Base-by-base conservation (phyloP, 352 stramenopile species). In the Globisporangium recalcitrans region DNA sequence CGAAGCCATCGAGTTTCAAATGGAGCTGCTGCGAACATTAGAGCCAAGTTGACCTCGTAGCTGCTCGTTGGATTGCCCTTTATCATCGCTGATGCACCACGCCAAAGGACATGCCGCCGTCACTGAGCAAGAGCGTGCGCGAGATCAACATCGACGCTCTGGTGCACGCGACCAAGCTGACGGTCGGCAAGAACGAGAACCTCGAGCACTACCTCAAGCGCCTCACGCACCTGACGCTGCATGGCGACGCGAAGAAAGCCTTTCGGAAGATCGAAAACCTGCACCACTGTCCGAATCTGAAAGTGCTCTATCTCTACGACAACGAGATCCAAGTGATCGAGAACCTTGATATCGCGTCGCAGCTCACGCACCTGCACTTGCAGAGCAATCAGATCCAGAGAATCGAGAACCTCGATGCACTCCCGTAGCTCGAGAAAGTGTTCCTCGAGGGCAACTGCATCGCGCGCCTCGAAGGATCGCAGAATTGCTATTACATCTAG, bases 261-360 rank as follows among this genome's bases (percentile, higher is more conserved):
- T 72, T 87, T 51, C 66, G 63, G 10, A 69, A 68, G 24, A 88
- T 90, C 31, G 74, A 88, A 52, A 76, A 85, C 36, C 59, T 90
- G 58, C 78, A 85, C 24, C 70, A 75, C 65, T 90, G 80, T 34
- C 80, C 80, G 22, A 81, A 82, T 32, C 64, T 90, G 19, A 81
- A 85, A 65, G 81, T 92, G 36, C 67, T 92, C 1, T 92, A 92
- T 58, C 69, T 92, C 47, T 92, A 92, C 72, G 81, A 90, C 72
- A 92, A 90, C 62, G 74, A 80, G 24, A 70, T 93, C 51, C 57
- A 75, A 22, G 34, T 16, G 9, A 79, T 91, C 42, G 80, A 90
- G 52, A 75, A 77, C 51, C 69, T 93, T 9, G 71, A 83, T 19
- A 27, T 38, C 9, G 70, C 77, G 26, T 54, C 70, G 34, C 71